Percentiles rank a stretch among this genome's conserved stretches.
phyloP scores from a whole-genome alignment of 495 filamentous ascomycete genomes.

The Daldinia loculata region DNA sequence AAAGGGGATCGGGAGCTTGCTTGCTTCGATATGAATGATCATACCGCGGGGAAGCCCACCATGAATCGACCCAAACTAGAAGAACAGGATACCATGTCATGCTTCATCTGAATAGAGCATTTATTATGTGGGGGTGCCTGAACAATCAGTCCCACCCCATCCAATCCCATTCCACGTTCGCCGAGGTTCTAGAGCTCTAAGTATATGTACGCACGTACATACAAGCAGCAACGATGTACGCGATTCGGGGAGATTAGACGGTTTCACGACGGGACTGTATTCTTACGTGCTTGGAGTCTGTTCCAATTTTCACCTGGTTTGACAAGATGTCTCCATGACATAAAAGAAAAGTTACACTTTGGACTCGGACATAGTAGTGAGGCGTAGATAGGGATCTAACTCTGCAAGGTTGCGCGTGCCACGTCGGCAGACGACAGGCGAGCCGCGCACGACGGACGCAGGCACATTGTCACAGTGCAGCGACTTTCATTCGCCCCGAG shows the following conservation, averaged over 20 bases:
- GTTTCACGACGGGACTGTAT: conserved; percentile 27
- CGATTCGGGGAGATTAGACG: conserved; percentile 28
- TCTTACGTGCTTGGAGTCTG: conserved; percentile 8
- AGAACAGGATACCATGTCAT: conserved; percentile 16
- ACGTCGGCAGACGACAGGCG: conserved; percentile 42
- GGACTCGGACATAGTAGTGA: conserved; percentile 21
- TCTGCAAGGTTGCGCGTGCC: conserved; percentile 33
- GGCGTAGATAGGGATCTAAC: conserved; percentile 33
- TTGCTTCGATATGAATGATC: conserved; percentile 12
- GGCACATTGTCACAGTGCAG: conserved; percentile 42
- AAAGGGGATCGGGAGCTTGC: conserved; percentile 2
- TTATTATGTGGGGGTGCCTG: conserved; percentile 23
- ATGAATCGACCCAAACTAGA: conserved; percentile 3
- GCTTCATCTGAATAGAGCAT: conserved; percentile 5
- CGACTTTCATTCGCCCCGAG: conserved; percentile 36
- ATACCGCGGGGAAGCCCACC: conserved; percentile 16
- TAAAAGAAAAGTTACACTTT: conserved; percentile 19
- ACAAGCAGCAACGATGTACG: neutral
- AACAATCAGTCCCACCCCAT: conserved; percentile 15
- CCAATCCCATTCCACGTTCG: conserved; percentile 6
- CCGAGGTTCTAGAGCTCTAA: conserved; percentile 30
- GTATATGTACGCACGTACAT: conserved; percentile 1
- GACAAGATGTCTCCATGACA: conserved; percentile 27
- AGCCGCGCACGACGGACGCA: conserved; percentile 42
- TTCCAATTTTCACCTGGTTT: conserved; percentile 19